Percentiles rank a stretch among this genome's conserved stretches.
Conservation (phyloP, 768 basidiomycete species). For the Pisolithus marmoratus region DNA sequence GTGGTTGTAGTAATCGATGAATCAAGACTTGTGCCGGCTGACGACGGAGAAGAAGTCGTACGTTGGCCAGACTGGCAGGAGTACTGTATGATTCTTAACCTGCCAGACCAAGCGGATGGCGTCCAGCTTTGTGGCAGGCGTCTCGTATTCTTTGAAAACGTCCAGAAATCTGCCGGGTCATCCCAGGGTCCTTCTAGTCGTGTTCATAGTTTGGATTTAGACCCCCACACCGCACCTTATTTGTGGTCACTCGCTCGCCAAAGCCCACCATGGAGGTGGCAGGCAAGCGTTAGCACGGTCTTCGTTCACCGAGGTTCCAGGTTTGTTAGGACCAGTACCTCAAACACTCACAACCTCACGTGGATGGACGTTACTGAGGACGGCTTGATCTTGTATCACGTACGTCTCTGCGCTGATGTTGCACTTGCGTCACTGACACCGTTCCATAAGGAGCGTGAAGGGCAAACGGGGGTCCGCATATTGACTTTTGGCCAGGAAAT, state of each 20-base stretch:
- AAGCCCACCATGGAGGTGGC: constrained; percentile 28
- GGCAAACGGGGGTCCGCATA: constrained; percentile 28
- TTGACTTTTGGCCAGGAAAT: constrained; percentile 25
- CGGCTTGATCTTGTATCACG: constrained; percentile 52
- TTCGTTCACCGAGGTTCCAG: constrained; percentile 20
- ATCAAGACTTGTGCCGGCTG: constrained; percentile 40
- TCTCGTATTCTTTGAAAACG: constrained; percentile 26
- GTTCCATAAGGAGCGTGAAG: constrained; percentile 24
- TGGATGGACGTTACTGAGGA: constrained; percentile 55
- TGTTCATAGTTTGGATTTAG: constrained; percentile 26
- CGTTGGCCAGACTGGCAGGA: constrained; percentile 54
- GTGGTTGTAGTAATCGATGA: constrained; percentile 51
- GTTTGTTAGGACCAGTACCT: constrained; percentile 33
- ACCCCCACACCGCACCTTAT: constrained; percentile 19
- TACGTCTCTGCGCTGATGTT: constrained; percentile 23
- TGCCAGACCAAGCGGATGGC: constrained; percentile 25
- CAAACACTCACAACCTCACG: constrained; percentile 41
- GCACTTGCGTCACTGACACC: not conserved
- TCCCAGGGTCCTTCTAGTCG: constrained; percentile 15
- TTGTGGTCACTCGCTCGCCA: constrained; percentile 22
- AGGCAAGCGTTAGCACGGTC: constrained; percentile 23
- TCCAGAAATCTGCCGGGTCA: constrained; percentile 10
- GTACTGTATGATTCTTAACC: constrained; percentile 27
- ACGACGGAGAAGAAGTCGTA: constrained; percentile 40
- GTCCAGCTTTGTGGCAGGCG: constrained; percentile 26